These are phyloP conservation scores for Solanum neorickii DNA, from an alignment of 257 asterid genomes.

Conservation along the genomic window DNA sequence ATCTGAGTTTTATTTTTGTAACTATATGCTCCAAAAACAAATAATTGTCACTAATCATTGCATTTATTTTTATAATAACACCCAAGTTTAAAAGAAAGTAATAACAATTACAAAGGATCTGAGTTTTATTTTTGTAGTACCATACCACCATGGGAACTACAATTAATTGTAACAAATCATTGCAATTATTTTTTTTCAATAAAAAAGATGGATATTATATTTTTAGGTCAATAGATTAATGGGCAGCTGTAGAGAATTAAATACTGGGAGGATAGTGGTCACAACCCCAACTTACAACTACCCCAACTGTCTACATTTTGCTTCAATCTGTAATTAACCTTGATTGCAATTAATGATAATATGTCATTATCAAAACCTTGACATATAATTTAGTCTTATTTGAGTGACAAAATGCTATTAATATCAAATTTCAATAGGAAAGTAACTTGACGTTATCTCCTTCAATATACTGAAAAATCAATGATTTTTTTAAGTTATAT, in stretches of 20 bases:
- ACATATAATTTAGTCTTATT: neutral
- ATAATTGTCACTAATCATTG: neutral
- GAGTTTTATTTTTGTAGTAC: neutral
- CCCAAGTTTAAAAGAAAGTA: no score
- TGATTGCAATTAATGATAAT: neutral
- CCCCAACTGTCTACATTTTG: constrained; percentile 12
- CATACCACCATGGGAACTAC: no score
- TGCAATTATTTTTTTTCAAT: neutral
- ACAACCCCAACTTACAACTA: constrained; percentile 11
- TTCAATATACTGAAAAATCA: neutral
- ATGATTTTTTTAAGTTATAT: neutral
- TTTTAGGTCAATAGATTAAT: neutral
- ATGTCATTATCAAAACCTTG: neutral
- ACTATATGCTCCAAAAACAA: neutral
- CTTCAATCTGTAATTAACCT: neutral
- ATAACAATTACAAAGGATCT: neutral
- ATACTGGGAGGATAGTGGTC: neutral
- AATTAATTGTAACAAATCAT: neutral
- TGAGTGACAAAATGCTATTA: neutral
- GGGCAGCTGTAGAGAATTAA: neutral
- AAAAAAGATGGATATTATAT: neutral
- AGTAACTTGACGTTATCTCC: neutral
- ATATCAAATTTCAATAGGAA: neutral
- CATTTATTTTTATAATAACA: no score
- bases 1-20: neutral